Evolutionary conservation across 768 basidiomycete genomes (phyloP).

Genomic region (Naganishia friedmannii): DNA sequence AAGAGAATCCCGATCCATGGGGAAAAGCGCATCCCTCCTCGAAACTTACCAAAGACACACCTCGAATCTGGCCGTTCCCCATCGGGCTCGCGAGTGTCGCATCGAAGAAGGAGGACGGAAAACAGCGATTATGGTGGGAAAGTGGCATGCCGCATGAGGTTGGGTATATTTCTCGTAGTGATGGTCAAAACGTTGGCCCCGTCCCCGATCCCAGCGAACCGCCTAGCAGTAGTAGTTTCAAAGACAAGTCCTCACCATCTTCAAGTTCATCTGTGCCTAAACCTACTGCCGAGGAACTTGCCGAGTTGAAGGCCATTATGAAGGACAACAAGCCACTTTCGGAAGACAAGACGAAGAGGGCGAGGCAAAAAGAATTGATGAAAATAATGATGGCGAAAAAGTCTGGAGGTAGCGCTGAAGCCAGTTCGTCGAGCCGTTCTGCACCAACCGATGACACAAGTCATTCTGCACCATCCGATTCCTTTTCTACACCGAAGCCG

Average conservation of each 20-base stretch:
- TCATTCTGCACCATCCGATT: neutral
- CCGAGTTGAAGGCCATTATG: conserved; percentile 11
- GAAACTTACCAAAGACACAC: conserved; percentile 4
- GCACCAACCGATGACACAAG: neutral
- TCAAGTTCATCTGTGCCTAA: neutral
- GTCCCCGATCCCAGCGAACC: neutral
- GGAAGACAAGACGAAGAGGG: conserved; percentile 5
- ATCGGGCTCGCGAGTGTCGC: conserved; percentile 15
- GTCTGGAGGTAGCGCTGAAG: neutral
- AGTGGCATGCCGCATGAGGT: conserved; percentile 18
- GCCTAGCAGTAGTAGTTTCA: neutral
- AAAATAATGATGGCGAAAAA: conserved; percentile 18
- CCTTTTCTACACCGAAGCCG: neutral
- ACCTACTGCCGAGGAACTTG: conserved; percentile 4
- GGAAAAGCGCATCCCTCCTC: conserved; percentile 25
- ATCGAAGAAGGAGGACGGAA: conserved; percentile 1
- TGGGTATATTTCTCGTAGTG: conserved; percentile 16
- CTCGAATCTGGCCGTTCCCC: conserved; percentile 26
- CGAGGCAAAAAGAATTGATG: conserved; percentile 15
- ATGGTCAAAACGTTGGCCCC: neutral
- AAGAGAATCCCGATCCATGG: conserved; percentile 26
- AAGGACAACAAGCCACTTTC: conserved; percentile 13
- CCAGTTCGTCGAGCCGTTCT: neutral
- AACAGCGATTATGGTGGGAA: conserved; percentile 29
- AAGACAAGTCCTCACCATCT: neutral